phyloP scores from a whole-genome alignment of 768 basidiomycete species.

The Termitomyces sp. region DNA sequence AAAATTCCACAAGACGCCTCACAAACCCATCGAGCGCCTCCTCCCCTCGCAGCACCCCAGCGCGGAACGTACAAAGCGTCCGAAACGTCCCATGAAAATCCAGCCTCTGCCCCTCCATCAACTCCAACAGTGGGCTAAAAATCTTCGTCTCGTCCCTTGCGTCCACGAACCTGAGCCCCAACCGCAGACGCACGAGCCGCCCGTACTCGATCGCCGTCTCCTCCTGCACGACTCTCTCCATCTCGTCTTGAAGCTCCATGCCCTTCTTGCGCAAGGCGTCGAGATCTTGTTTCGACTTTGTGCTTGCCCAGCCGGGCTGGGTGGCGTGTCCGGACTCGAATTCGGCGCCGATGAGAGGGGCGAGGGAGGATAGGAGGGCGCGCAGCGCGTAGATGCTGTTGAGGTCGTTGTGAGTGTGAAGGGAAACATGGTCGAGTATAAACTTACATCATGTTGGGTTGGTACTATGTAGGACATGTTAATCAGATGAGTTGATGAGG shows the following conservation, averaged over 20 bases:
- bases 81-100: conserved; percentile 91
- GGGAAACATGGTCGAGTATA: neutral
- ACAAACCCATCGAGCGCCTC: conserved; percentile 36
- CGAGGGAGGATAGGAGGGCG: conserved; percentile 68
- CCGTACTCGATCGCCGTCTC: conserved; percentile 54
- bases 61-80: conserved; percentile 55
- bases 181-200: conserved; percentile 68
- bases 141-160: conserved; percentile 54
- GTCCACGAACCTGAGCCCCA: conserved; percentile 61
- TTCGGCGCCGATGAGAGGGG: conserved; percentile 87
- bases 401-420: neutral
- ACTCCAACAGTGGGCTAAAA: conserved; percentile 61
- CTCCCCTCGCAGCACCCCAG: neutral
- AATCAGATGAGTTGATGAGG: too few species aligned
- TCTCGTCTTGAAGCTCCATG: neutral
- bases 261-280: neutral
- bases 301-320: conserved; percentile 53
- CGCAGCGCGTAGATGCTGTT: conserved; percentile 71
- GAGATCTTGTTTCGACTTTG: neutral
- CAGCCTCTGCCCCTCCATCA: conserved; percentile 69
- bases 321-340: conserved; percentile 46
- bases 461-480: conserved; percentile 21
- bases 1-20: conserved; percentile 33
- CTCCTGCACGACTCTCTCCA: neutral
- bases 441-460: conserved; percentile 76